A percentile compares a stretch with the other conserved stretches of the same genome.
These are phyloP conservation scores for Phytophthora chlamydospora DNA, from an alignment of 352 stramenopile genomes.

Conservation along the genomic window DNA sequence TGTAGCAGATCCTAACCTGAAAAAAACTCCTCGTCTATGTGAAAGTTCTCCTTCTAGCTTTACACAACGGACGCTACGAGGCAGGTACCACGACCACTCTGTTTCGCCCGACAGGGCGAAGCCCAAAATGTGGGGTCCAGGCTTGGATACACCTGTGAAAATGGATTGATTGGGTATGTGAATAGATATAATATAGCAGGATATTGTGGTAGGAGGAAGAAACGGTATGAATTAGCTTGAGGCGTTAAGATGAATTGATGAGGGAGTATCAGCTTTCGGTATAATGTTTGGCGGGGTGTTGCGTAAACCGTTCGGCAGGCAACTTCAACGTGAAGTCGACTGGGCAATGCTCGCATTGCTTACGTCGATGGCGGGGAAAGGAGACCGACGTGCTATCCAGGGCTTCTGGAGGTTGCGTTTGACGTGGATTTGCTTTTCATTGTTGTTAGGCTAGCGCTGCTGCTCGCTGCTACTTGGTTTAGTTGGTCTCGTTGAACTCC, in stretches of 20 bases:
- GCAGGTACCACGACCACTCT: constrained; percentile 3
- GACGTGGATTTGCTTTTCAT: constrained; percentile 8
- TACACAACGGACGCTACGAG: neutral
- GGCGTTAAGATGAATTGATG: too few species aligned
- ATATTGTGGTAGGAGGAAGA: neutral
- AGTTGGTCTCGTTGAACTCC: constrained; percentile 88
- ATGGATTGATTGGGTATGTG: neutral
- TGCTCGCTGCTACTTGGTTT: constrained; percentile 8
- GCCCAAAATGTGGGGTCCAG: neutral
- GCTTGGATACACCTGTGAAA: neutral
- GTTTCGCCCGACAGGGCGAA: constrained; percentile 4
- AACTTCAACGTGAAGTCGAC: constrained; percentile 29
- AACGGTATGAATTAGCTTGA: neutral
- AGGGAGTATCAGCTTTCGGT: too few species aligned
- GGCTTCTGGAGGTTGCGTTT: neutral
- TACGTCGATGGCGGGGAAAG: constrained; percentile 18
- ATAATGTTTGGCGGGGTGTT: constrained; percentile 13
- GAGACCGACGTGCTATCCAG: constrained; percentile 12
- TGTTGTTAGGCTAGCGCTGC: neutral
- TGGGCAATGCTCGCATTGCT: constrained; percentile 2
- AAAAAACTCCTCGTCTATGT: too few species aligned
- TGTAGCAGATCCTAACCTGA: too few species aligned
- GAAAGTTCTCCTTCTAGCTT: neutral
- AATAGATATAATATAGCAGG: neutral
- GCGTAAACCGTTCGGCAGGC: constrained; percentile 21